phyloP scores from a whole-genome alignment of 1,139 yeast genomes.

The Candida pseudoviswanathii region DNA sequence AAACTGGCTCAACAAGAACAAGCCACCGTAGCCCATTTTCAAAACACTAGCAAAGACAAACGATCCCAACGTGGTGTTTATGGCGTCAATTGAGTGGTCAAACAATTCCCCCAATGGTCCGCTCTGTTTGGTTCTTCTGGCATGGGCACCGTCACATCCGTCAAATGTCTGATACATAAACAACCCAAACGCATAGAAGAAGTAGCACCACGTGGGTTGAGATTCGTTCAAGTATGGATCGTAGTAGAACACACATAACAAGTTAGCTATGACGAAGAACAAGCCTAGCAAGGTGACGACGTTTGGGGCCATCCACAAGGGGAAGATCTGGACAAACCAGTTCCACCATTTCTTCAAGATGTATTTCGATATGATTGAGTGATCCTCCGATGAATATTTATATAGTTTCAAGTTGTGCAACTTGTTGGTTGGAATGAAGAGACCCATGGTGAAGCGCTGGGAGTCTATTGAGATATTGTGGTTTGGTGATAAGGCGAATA shows the following conservation, averaged over 20 bases:
- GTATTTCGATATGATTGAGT: slow-evolving; percentile 73
- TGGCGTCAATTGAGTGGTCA: slow-evolving; percentile 91
- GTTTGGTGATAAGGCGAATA: neutral
- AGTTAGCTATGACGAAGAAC: slow-evolving; percentile 64
- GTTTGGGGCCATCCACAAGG: slow-evolving; percentile 86
- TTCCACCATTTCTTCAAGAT: slow-evolving; percentile 81
- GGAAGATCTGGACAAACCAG: slow-evolving; percentile 71
- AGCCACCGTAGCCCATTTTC: slow-evolving; percentile 70
- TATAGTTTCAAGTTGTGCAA: slow-evolving; percentile 66
- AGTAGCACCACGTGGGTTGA: slow-evolving; percentile 82
- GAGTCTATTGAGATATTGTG: neutral
- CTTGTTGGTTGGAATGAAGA: slow-evolving; percentile 63
- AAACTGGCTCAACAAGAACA: slow-evolving; percentile 69
- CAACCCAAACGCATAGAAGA: slow-evolving; percentile 78
- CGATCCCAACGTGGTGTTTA: slow-evolving; percentile 81
- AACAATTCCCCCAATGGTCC: slow-evolving; percentile 95
- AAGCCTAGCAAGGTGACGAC: slow-evolving; percentile 82
- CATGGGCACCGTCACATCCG: slow-evolving; percentile 96
- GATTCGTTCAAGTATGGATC: slow-evolving; percentile 66
- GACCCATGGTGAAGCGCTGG: slow-evolving; percentile 58
- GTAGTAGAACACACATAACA: slow-evolving; percentile 65
- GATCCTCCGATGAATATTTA: slow-evolving; percentile 78
- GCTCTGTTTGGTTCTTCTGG: slow-evolving; percentile 88
- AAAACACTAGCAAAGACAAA: slow-evolving; percentile 73
- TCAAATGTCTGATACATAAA: slow-evolving; percentile 94